A percentile compares a stretch with the other conserved stretches of the same genome.
Evolutionary conservation across 2,329 filamentous ascomycete species (phyloP).

Genomic region (Curvularia sp.): DNA sequence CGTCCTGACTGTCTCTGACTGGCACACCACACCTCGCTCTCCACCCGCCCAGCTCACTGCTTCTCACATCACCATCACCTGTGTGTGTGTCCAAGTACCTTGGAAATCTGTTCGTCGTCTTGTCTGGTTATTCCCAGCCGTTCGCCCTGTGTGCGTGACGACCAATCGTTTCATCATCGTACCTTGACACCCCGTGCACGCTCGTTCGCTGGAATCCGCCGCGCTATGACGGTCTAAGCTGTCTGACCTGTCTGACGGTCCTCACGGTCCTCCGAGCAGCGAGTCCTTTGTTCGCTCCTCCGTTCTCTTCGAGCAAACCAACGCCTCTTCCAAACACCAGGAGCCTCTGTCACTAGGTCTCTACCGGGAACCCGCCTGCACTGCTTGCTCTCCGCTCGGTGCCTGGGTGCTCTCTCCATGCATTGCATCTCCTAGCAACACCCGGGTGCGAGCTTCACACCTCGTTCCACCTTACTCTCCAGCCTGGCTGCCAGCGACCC

Average conservation of each 20-base stretch:
- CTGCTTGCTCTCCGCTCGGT: constrained; percentile 39
- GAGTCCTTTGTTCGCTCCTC: constrained; percentile 46
- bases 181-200: constrained; percentile 48
- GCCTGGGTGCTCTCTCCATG: constrained; percentile 52
- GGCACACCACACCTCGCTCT: constrained; percentile 28
- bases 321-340: constrained; percentile 36
- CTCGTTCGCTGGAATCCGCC: constrained; percentile 48
- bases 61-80: constrained; percentile 13
- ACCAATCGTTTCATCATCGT: constrained; percentile 52
- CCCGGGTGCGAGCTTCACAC: constrained; percentile 47
- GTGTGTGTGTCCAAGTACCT: constrained; percentile 3
- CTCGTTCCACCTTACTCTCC: constrained; percentile 34
- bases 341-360: constrained; percentile 37
- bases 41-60: constrained; percentile 14
- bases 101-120: constrained; percentile 16
- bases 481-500: constrained; percentile 16
- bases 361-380: constrained; percentile 31
- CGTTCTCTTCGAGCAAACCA: constrained; percentile 36
- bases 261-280: constrained; percentile 41
- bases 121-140: constrained; percentile 29
- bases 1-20: neutral
- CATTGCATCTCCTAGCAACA: constrained; percentile 48
- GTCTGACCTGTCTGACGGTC: constrained; percentile 32
- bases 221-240: constrained; percentile 53
- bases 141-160: constrained; percentile 46